Evolutionary conservation across 108 stramenopile species (phyloP), one percentile per base, ranked within the genome.

Genomic region (Asterionellopsis glacialis): DNA sequence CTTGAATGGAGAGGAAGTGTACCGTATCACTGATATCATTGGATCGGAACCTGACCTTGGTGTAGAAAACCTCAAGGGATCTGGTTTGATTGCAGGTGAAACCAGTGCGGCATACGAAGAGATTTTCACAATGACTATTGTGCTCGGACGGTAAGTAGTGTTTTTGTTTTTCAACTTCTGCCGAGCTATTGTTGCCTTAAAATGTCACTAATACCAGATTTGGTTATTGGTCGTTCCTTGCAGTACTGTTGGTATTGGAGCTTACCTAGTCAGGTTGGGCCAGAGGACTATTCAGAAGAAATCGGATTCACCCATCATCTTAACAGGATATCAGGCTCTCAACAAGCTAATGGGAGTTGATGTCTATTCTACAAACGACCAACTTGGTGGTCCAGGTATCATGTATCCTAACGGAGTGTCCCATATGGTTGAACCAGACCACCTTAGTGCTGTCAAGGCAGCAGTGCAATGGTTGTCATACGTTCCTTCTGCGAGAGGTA

Each of bases 301-400:
- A 11, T 76, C 88, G 13, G 75, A 75, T 15, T 88, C 96, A 27
- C 99, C 99, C 7, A 98, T 99, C 59, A 94, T 99, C 61, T 79
- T 99, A 39, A 99, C 99, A 24, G 99, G 99, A 19, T 98, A 95
- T 70, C 94, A 98, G 74, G 99, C 99, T 0, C 77, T 99, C 44
- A 99, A 99, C 81, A 98, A 98, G 67, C 79, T 99, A 52, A 98
- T 99, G 96, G 97, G 97, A 45, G 81, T 88, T 57, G 94, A 97
- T 68, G 95, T 99, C 11, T 99, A 99, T 75, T 93, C 96, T n/a
- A 96, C 96, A 9, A 98, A 99, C 67, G 95, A 98, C 49, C 99
- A 99, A 69, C 81, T 99, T 18, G 98, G 98, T 62, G 99, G 97
- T 2, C 93, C 95, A 28, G 80, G 84, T 15, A 96, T 99, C 53